Base-by-base conservation (phyloP, 768 basidiomycete species). In the Tulasnella sp. region DNA sequence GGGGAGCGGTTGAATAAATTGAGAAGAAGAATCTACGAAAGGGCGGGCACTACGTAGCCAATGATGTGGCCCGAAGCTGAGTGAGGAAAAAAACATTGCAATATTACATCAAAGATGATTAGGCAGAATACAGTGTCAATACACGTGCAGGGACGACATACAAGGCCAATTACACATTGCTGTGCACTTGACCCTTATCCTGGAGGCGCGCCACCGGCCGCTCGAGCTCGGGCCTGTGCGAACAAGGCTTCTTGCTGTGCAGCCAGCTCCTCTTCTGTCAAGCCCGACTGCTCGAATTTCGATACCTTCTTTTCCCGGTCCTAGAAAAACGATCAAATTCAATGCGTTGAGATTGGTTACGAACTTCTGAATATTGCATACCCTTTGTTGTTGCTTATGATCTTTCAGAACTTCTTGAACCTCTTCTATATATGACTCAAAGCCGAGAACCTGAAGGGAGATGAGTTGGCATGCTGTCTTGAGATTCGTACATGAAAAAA, bases 321-420 rank as follows among this genome's bases (percentile, higher is more conserved):
- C 80, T 91, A 61, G 47, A 43, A 27, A n/a, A n/a, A n/a, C n/a
- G n/a, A n/a, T n/a, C n/a, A n/a, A n/a, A n/a, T n/a, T n/a, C n/a
- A n/a, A n/a, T n/a, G 43, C 24, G 42, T 27, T 29, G n/a, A 31
- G 49, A 33, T 39, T 31, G 50, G 16, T 15, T 27, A 37, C 22
- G 8, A 43, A 20, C n/a, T n/a, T n/a, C n/a, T n/a, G n/a, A n/a
- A n/a, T n/a, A 24, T 35, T 28, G 60, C 74, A 37, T 51, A 86
- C 93, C 76, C 93, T 96, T 65, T 83, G 82, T 57, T 89, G 83
- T 61, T 93, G 87, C 61, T 96, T 98, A 68, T 95, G 91, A 58
- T 95, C 93, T 65, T 91, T 88, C 57, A 95, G 69, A 5, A 93
- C 89, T 60, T 86, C 87, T 62, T 92, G 81, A 0, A 95, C 87